Conservation (phyloP, 352 stramenopile genomes). For the Globisporangium middletonii region DNA sequence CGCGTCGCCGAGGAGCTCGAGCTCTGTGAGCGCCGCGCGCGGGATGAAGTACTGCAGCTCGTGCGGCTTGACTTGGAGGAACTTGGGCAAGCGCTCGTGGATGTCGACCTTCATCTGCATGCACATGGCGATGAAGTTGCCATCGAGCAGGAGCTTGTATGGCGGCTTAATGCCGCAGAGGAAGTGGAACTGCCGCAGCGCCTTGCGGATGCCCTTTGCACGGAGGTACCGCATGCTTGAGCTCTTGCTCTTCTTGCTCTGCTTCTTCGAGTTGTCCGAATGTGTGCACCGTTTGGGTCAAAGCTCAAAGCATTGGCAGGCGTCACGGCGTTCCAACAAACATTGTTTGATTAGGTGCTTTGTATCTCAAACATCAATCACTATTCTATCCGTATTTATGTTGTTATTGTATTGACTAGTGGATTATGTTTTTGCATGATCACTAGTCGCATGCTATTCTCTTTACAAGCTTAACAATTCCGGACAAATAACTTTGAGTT, state of each 20-base stretch:
- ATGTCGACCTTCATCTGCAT: slow-evolving; percentile 85
- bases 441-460: too few relatives aligned
- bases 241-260: neutral
- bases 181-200: slow-evolving; percentile 85
- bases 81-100: slow-evolving; percentile 69
- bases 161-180: slow-evolving; percentile 82
- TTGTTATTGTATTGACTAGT: too few relatives aligned
- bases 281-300: slow-evolving; percentile 6
- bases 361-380: too few relatives aligned
- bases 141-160: slow-evolving; percentile 80
- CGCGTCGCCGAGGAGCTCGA: slow-evolving; percentile 58
- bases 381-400: too few relatives aligned
- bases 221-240: slow-evolving; percentile 74
- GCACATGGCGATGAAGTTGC: slow-evolving; percentile 87
- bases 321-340: neutral
- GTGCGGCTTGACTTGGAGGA: slow-evolving; percentile 74
- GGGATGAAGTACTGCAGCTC: slow-evolving; percentile 73
- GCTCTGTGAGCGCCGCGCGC: slow-evolving; percentile 57
- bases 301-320: slow-evolving; percentile 8
- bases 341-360: too few relatives aligned
- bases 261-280: too few relatives aligned
- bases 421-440: too few relatives aligned
- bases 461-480: too few relatives aligned
- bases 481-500: too few relatives aligned
- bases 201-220: slow-evolving; percentile 84